phyloP scores from a whole-genome alignment of 768 basidiomycete species.

The Mycena vitilis region DNA sequence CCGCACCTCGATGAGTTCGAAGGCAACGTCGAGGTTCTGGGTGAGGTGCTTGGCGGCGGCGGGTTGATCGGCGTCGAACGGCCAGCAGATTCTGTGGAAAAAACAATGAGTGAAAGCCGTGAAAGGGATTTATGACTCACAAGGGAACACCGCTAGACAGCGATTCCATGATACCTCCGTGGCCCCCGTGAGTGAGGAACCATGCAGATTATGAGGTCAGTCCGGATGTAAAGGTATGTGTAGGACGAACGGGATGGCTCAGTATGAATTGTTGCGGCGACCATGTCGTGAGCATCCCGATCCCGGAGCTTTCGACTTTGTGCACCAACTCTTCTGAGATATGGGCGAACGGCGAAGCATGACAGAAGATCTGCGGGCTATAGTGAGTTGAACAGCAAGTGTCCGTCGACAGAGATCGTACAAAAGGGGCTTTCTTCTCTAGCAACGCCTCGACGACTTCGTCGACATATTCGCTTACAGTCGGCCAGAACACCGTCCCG shows the following conservation, averaged over 20 bases:
- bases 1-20: constrained; percentile 10
- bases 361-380: constrained; percentile 7
- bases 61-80: constrained; percentile 19
- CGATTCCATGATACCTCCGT: constrained; percentile 12
- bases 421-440: constrained; percentile 12
- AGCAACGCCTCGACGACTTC: constrained; percentile 16
- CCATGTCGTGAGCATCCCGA: constrained; percentile 11
- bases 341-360: constrained; percentile 21
- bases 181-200: constrained; percentile 23
- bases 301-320: neutral
- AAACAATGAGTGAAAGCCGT: neutral
- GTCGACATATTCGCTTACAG: neutral
- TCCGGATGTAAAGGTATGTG: neutral
- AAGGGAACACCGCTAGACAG: constrained; percentile 19
- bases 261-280: constrained; percentile 19
- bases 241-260: constrained; percentile 14
- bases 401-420: neutral
- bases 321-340: neutral
- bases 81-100: constrained; percentile 20
- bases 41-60: constrained; percentile 15
- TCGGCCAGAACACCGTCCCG: constrained; percentile 24
- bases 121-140: neutral
- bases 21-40: constrained; percentile 18
- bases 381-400: neutral
- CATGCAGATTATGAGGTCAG: neutral